phyloP scores from a whole-genome alignment of 140 eudicot species.

The Artemisia princeps region DNA sequence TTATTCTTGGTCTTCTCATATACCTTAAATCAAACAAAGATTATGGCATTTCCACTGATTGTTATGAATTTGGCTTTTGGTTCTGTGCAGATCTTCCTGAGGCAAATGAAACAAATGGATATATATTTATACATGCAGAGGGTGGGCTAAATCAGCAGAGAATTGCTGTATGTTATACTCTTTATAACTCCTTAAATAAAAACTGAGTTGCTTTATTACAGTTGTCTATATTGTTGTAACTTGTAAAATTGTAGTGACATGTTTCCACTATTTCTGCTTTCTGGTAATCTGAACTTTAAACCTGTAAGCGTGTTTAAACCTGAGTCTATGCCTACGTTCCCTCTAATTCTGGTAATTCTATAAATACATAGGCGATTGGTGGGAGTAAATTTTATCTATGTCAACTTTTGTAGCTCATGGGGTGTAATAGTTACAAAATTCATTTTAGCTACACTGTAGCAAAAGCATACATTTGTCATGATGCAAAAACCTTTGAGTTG shows the following conservation, averaged over 20 bases:
- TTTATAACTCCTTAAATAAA: constrained; percentile 16
- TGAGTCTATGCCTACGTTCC: neutral
- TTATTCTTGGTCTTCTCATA: neutral
- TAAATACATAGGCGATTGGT: neutral
- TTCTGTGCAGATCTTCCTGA: constrained; percentile 67
- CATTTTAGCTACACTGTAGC: neutral
- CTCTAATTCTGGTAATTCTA: neutral
- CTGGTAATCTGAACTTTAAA: neutral
- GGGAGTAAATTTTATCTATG: neutral
- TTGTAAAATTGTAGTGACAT: constrained; percentile 7
- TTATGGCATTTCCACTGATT: constrained; percentile 15
- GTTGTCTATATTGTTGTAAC: constrained; percentile 5
- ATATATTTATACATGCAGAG: constrained; percentile 95
- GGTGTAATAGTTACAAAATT: neutral
- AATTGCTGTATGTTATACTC: constrained; percentile 69
- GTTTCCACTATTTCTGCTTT: neutral
- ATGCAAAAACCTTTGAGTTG: constrained; percentile 2
- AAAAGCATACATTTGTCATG: neutral
- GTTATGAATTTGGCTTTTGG: constrained; percentile 7
- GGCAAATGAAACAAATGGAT: constrained; percentile 88
- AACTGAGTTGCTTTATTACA: neutral
- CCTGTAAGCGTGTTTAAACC: constrained; percentile 1
- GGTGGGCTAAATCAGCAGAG: constrained; percentile 99
- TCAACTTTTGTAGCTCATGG: constrained; percentile 1
- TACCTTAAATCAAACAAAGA: neutral